Conservation (phyloP, 1,284 basidiomycete species). For the Leccinum huronense region DNA sequence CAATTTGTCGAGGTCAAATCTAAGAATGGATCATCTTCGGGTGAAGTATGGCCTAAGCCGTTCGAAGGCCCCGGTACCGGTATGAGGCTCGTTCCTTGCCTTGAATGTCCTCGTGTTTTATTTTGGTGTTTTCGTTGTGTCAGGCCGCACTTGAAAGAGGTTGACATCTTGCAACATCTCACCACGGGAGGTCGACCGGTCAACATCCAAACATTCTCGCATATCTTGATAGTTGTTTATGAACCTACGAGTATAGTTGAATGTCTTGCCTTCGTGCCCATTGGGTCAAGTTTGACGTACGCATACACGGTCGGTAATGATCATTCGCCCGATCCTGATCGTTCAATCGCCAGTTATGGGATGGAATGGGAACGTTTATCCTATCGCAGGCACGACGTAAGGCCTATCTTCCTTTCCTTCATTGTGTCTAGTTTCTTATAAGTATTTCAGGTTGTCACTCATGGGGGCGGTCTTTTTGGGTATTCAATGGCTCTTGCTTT, state of each 20-base stretch:
- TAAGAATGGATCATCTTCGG: constrained; percentile 47
- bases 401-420: not conserved
- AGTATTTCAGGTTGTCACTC: not conserved
- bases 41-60: constrained; percentile 78
- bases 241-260: too few species aligned
- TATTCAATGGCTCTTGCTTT: not conserved
- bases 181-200: constrained; percentile 24
- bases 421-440: not conserved
- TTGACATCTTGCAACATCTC: constrained; percentile 86
- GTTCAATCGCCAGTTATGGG: too few species aligned
- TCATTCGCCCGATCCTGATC: too few species aligned
- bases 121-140: constrained; percentile 15
- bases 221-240: constrained; percentile 84
- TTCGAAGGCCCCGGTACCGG: constrained; percentile 90
- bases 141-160: constrained; percentile 92
- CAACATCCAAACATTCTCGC: constrained; percentile 79
- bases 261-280: too few species aligned
- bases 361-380: too few species aligned
- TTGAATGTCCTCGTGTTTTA: constrained; percentile 17
- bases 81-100: constrained; percentile 32
- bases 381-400: not conserved
- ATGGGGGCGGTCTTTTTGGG: not conserved
- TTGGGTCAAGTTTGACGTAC: too few species aligned
- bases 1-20: constrained; percentile 93
- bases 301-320: too few species aligned